Conservation (phyloP, 192 early-diverging fungal genomes). For the Entophlyctis luteolus region DNA sequence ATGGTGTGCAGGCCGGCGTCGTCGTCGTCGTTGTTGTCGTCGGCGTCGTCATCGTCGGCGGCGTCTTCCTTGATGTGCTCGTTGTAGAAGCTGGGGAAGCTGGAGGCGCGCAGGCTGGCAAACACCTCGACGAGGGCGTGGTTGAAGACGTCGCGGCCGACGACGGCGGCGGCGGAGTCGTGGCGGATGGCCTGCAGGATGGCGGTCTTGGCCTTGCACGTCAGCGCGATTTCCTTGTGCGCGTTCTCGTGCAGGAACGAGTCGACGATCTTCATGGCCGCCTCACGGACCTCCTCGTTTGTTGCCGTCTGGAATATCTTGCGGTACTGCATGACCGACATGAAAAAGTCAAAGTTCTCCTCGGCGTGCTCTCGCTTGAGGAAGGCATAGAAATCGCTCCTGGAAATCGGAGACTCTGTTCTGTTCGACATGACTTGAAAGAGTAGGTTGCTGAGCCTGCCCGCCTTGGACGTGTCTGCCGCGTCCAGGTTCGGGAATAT, state of each 20-base stretch:
- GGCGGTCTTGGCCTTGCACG: constrained; percentile 15
- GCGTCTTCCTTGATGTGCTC: constrained; percentile 7
- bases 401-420: constrained; percentile 5
- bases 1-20: constrained; percentile 16
- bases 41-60: constrained; percentile 5
- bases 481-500: not conserved
- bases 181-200: constrained; percentile 18
- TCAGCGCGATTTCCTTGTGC: constrained; percentile 22
- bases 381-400: constrained; percentile 15
- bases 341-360: constrained; percentile 24
- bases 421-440: constrained; percentile 17
- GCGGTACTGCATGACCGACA: constrained; percentile 15
- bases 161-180: constrained; percentile 13
- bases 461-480: not conserved
- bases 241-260: constrained; percentile 16
- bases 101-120: constrained; percentile 23
- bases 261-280: constrained; percentile 20
- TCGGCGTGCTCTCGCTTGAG: constrained; percentile 16
- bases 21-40: constrained; percentile 7
- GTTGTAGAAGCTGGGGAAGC: constrained; percentile 36
- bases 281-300: not conserved
- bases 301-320: constrained; percentile 1
- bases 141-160: constrained; percentile 34
- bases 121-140: constrained; percentile 24
- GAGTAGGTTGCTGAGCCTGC: constrained; percentile 12